Evolutionary conservation across 805 yeast species (phyloP), one percentile per base, ranked within the genome.

Genomic region (Suhomyces sp.): DNA sequence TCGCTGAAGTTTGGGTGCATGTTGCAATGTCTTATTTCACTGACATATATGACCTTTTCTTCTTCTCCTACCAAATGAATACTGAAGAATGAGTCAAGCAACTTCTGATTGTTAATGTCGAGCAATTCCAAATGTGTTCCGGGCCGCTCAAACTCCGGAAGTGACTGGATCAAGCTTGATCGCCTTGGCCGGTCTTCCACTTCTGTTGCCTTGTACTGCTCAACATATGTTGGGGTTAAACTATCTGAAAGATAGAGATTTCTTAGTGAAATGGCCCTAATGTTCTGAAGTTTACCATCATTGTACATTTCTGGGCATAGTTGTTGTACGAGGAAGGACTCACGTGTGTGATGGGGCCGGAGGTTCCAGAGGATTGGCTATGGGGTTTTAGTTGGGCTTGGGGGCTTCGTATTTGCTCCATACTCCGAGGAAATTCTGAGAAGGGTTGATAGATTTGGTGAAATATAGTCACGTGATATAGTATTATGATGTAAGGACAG

Each of bases 1-100:
- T 43, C 46, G n/a, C 53, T 50, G 35, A 62, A 65, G 25, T 48
- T 43, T 9, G 65, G 65, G 26, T 46, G 47, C 48, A 48, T 33
- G 34, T 42, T 46, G 11, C 38, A 33, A 4, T 25, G 20, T 1
- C 50, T 39, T 5, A 58, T 47, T 38, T 65, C 71, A 39, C 69
- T 63, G 19, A 65, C 50, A 38, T 62, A 63, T 3, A 63, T 31
- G 31, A 60, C 43, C 20, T 37, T 28, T 11, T 44, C 46, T 12
- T 28, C 25, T 9, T 31, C 46, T 5, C 30, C 33, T 7, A 28
- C 33, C 12, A 46, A 31, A 35, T 58, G 60, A 9, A 63, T 18
- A n/a, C 56, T 47, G 37, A 56, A 44, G 39, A 61, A 63, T 8
- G 52, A 41, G 31, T 55, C 62, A 3, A 53, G 36, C 35, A 56